Conservation (phyloP, 306 rosid species). For the Notholithocarpus densiflorus region DNA sequence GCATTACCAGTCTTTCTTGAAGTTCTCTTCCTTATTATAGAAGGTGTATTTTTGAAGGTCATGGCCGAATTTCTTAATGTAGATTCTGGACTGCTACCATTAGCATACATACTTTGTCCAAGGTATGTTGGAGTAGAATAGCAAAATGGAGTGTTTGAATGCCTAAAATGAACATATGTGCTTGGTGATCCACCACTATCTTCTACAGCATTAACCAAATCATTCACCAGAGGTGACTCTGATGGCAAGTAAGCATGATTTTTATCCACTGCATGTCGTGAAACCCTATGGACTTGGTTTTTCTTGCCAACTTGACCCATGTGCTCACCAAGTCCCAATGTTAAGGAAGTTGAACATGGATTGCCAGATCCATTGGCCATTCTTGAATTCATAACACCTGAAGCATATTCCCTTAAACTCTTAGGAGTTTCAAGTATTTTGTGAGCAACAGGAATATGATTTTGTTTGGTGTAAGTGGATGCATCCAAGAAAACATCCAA, state of each 20-base stretch:
- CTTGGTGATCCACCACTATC: conserved; percentile 5
- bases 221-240: not conserved
- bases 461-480: conserved; percentile 2
- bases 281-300: conserved; percentile 1
- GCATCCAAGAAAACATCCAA: conserved; percentile 10
- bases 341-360: conserved; percentile 12
- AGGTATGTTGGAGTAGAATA: conserved; percentile 14
- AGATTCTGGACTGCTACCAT: conserved; percentile 38
- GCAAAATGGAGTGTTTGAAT: not conserved
- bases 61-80: conserved; percentile 44
- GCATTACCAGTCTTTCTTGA: conserved; percentile 10
- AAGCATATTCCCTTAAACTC: conserved; percentile 21
- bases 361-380: conserved; percentile 15
- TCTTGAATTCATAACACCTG: conserved; percentile 1
- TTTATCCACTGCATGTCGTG: not conserved
- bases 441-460: conserved; percentile 8
- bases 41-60: conserved; percentile 51
- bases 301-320: conserved; percentile 9
- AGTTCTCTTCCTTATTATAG: conserved; percentile 54
- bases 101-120: not conserved
- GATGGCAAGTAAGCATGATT: not conserved
- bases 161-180: not conserved
- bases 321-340: conserved; percentile 6
- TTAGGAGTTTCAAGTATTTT: conserved; percentile 21
- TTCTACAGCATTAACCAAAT: not conserved